These are phyloP conservation scores for Amanita pallidorosea DNA, from an alignment of 768 basidiomycete species.

Conservation along the genomic window DNA sequence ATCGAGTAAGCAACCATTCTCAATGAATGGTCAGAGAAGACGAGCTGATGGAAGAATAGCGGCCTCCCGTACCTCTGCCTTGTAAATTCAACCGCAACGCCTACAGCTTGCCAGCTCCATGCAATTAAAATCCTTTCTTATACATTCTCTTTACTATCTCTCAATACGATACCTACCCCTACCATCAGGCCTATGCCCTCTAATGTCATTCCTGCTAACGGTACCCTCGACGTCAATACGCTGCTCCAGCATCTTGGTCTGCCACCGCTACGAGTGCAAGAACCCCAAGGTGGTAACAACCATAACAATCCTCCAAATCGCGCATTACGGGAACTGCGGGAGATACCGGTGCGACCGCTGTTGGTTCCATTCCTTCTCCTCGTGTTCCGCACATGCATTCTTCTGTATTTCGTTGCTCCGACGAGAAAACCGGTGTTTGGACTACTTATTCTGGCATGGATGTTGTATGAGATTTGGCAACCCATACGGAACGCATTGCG, in stretches of 20 bases:
- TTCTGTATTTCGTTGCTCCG: slow-evolving; percentile 72
- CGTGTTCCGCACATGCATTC: slow-evolving; percentile 51
- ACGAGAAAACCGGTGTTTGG: slow-evolving; percentile 63
- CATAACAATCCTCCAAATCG: slow-evolving; percentile 21
- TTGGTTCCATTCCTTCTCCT: slow-evolving; percentile 59
- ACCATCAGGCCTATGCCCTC: slow-evolving; percentile 28
- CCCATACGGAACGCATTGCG: slow-evolving; percentile 41
- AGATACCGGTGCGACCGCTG: slow-evolving; percentile 56
- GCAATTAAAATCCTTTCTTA: slow-evolving; percentile 53
- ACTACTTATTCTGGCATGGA: slow-evolving; percentile 55
- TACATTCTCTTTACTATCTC: slow-evolving; percentile 39
- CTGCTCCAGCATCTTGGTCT: slow-evolving; percentile 59
- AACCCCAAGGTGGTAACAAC: slow-evolving; percentile 13
- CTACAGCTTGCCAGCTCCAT: slow-evolving; percentile 51
- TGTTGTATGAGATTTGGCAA: slow-evolving; percentile 68
- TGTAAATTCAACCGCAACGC: slow-evolving; percentile 27
- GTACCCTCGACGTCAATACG: slow-evolving; percentile 34
- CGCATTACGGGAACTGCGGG: slow-evolving; percentile 31
- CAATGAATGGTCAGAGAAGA: background rate
- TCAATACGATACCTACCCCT: slow-evolving; percentile 16
- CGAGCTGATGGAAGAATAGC: slow-evolving; percentile 20
- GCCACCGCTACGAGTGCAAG: slow-evolving; percentile 31
- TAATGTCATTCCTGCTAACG: background rate
- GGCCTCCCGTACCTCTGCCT: slow-evolving; percentile 46
- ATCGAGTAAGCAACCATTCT: slow-evolving; percentile 26